Conservation (phyloP, 2,329 filamentous ascomycete genomes). For the Diplocarpon mali region DNA sequence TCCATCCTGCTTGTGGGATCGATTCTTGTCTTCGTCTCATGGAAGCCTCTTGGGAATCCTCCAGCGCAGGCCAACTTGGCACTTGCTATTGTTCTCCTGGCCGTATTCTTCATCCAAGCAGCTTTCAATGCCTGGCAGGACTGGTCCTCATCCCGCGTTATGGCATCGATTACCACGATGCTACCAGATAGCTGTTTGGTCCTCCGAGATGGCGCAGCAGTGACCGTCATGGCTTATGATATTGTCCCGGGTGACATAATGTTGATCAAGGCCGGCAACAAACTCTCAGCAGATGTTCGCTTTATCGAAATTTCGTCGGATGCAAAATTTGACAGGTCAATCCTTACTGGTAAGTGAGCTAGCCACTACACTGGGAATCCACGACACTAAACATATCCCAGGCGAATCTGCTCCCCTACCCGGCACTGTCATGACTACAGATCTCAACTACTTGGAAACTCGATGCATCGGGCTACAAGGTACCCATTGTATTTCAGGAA, state of each 20-base stretch:
- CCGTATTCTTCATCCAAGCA: slow-evolving; percentile 59
- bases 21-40: slow-evolving; percentile 65
- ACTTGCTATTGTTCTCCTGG: slow-evolving; percentile 59
- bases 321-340: slow-evolving; percentile 60
- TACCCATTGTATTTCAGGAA: slow-evolving; percentile 66
- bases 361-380: not conserved
- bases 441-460: slow-evolving; percentile 67
- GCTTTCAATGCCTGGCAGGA: slow-evolving; percentile 62
- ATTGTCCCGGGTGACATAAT: slow-evolving; percentile 65
- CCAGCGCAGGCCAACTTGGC: slow-evolving; percentile 60
- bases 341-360: slow-evolving; percentile 47
- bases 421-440: slow-evolving; percentile 53
- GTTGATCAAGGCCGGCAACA: slow-evolving; percentile 58
- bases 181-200: slow-evolving; percentile 62
- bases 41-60: slow-evolving; percentile 65
- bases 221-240: slow-evolving; percentile 41
- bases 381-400: slow-evolving; percentile 13
- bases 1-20: slow-evolving; percentile 56
- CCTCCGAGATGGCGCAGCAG: slow-evolving; percentile 45
- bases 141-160: slow-evolving; percentile 65
- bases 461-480: slow-evolving; percentile 66
- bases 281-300: slow-evolving; percentile 62
- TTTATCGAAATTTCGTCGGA: slow-evolving; percentile 59
- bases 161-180: slow-evolving; percentile 72
- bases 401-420: slow-evolving; percentile 56